These are phyloP conservation scores for Lolium perenne DNA, from an alignment of 176 grass and related monocot genomes.

Conservation along the genomic window DNA sequence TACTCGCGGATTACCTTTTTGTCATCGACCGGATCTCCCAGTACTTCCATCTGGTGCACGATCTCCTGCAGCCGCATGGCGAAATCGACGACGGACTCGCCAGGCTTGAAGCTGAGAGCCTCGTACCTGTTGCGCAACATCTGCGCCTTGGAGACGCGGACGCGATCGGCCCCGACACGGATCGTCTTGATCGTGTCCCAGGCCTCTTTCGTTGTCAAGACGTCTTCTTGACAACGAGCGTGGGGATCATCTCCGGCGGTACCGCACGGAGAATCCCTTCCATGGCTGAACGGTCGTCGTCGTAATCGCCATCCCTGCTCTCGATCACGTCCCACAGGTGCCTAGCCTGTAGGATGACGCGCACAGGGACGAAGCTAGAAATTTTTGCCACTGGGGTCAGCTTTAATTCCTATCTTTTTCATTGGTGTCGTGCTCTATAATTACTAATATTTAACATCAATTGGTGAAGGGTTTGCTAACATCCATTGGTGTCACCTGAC, in stretches of 20 bases:
- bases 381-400: too few species aligned
- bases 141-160: not conserved
- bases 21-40: not conserved
- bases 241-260: not conserved
- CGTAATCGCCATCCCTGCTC: fast-evolving
- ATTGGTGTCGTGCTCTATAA: too few species aligned
- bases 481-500: too few species aligned
- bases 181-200: not conserved
- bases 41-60: not conserved
- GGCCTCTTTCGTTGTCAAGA: not conserved
- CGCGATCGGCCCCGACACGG: not conserved
- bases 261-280: not conserved
- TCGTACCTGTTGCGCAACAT: not conserved
- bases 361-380: too few species aligned
- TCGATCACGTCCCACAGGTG: not conserved
- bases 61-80: not conserved
- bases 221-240: not conserved
- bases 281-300: fast-evolving
- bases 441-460: too few species aligned
- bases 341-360: not conserved
- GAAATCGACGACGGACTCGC: not conserved
- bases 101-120: not conserved
- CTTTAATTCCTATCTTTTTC: too few species aligned
- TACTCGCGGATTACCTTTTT: too few species aligned
- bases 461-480: too few species aligned